Conservation (phyloP, 2,329 filamentous ascomycete genomes). For the Xylariales sp. region DNA sequence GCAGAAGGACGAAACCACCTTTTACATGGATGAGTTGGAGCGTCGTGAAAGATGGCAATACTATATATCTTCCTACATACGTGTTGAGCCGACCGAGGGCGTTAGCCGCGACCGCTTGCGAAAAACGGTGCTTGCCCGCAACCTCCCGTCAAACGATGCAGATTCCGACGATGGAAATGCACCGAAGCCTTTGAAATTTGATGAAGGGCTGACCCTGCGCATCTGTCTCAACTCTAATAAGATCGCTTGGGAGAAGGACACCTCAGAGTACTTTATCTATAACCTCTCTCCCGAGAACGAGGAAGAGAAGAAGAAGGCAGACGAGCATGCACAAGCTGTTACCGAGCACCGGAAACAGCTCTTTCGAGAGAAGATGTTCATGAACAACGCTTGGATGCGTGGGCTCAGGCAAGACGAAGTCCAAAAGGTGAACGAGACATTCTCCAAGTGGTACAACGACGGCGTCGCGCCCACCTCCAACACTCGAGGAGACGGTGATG, state of each 20-base stretch:
- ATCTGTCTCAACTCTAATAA: conserved; percentile 84
- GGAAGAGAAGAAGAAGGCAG: conserved; percentile 72
- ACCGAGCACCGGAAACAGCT: conserved; percentile 74
- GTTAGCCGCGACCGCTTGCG: conserved; percentile 73
- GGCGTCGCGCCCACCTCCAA: conserved; percentile 55
- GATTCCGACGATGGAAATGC: conserved; percentile 72
- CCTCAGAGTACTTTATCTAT: conserved; percentile 77
- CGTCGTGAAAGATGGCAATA: conserved; percentile 89
- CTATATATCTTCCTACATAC: conserved; percentile 92
- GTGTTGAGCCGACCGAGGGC: conserved; percentile 88
- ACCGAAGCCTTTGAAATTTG: conserved; percentile 69
- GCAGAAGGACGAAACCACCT: conserved; percentile 76
- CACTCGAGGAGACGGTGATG: conserved; percentile 42
- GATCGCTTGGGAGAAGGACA: conserved; percentile 79
- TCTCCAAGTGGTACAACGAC: conserved; percentile 65
- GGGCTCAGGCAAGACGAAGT: conserved; percentile 82
- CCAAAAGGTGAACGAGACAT: conserved; percentile 77
- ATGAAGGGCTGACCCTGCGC: conserved; percentile 76
- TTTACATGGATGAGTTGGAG: conserved; percentile 90
- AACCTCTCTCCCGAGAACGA: conserved; percentile 75
- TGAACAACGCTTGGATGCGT: conserved; percentile 83
- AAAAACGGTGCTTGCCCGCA: conserved; percentile 77
- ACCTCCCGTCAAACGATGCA: conserved; percentile 71
- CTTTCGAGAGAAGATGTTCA: conserved; percentile 82
- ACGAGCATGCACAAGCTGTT: conserved; percentile 65